Conservation (phyloP, 805 yeast genomes). For the Zygosaccharomyces pseudorouxii region DNA sequence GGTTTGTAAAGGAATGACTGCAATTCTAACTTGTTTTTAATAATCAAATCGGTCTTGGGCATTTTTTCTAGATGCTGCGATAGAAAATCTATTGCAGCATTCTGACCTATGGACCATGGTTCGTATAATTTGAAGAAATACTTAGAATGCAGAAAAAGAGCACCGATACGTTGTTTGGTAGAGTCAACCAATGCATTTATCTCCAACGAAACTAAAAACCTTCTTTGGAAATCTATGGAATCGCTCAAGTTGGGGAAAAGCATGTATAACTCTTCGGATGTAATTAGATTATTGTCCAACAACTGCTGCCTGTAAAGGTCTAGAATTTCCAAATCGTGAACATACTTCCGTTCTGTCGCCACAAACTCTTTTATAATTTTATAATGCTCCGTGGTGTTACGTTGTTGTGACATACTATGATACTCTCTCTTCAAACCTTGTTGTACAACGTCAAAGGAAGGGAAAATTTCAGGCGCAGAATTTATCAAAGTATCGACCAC, state of each 20-base stretch:
- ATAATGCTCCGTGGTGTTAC: slow-evolving; percentile 31
- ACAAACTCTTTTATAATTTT: slow-evolving; percentile 81
- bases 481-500: slow-evolving; percentile 66
- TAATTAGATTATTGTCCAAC: slow-evolving; percentile 56
- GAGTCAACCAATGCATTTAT: slow-evolving; percentile 74
- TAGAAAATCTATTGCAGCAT: slow-evolving; percentile 79
- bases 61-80: slow-evolving; percentile 39
- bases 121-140: slow-evolving; percentile 84
- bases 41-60: slow-evolving; percentile 58
- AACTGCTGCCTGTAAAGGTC: slow-evolving; percentile 65
- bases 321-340: slow-evolving; percentile 80
- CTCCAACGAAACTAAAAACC: slow-evolving; percentile 83
- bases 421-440: slow-evolving; percentile 23
- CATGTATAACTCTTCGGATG: slow-evolving; percentile 73
- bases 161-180: slow-evolving; percentile 79
- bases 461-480: slow-evolving; percentile 43
- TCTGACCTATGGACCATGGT: slow-evolving; percentile 91
- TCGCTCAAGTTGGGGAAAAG: slow-evolving; percentile 81
- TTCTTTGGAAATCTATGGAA: slow-evolving; percentile 86
- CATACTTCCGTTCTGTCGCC: slow-evolving; percentile 88
- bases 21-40: slow-evolving; percentile 82
- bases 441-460: slow-evolving; percentile 30
- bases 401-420: slow-evolving; percentile 7
- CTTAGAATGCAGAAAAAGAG: slow-evolving; percentile 80
- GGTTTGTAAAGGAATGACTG: slow-evolving; percentile 91